phyloP scores from a whole-genome alignment of 176 grass and related monocot species.

The Rhynchospora tenuis region DNA sequence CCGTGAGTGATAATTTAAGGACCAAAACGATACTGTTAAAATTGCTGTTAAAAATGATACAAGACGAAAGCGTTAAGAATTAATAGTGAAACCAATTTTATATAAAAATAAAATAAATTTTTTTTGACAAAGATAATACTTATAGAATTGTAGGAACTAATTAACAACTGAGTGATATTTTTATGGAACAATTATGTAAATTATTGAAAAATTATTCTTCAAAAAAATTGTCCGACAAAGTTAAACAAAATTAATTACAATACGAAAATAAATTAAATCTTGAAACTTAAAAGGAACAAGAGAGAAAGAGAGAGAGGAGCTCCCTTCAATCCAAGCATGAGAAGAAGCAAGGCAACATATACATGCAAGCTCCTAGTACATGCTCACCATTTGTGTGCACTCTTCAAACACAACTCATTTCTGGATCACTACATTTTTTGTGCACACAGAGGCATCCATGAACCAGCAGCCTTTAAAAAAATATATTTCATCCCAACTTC shows the following conservation, averaged over 20 bases:
- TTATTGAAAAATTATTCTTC: no score
- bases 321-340: slow-evolving; percentile 95
- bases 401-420: not conserved
- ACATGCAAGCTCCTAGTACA: slow-evolving; percentile 57
- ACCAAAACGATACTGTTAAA: no score
- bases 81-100: no score
- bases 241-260: not conserved
- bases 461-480: slow-evolving; percentile 41
- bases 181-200: no score
- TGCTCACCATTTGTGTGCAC: slow-evolving; percentile 53
- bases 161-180: no score
- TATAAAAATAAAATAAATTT: no score
- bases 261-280: not conserved
- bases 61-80: no score
- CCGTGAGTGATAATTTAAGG: no score
- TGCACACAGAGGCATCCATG: slow-evolving; percentile 59
- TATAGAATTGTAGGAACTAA: no score
- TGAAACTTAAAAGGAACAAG: not conserved
- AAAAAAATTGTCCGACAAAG: not conserved
- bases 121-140: no score
- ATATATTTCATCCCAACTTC: slow-evolving; percentile 44
- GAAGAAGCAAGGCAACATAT: slow-evolving; percentile 43
- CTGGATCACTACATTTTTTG: not conserved
- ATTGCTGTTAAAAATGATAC: no score
- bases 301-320: slow-evolving; percentile 56